Percentiles rank a stretch among this genome's conserved stretches.
Conservation (phyloP, 2,329 filamentous ascomycete genomes). For the Neonectria magnoliae region DNA sequence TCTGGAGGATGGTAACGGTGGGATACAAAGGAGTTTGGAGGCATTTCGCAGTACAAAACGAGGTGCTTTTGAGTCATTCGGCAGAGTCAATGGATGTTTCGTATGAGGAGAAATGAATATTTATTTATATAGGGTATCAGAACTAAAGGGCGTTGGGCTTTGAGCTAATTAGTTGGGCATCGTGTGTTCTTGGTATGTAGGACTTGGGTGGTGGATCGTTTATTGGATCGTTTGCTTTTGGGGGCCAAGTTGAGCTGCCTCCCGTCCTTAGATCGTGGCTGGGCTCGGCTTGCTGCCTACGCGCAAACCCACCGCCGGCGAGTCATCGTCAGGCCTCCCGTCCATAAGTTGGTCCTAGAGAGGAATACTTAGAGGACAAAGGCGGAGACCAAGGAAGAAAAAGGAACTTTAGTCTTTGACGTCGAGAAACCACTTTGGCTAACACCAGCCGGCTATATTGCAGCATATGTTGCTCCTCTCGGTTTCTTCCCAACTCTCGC, state of each 20-base stretch:
- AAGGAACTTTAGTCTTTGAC: neutral
- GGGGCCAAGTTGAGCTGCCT: slow-evolving; percentile 5
- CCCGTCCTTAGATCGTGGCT: neutral
- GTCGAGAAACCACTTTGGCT: neutral
- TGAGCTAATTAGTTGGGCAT: neutral
- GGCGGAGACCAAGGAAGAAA: neutral
- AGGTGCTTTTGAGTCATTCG: neutral
- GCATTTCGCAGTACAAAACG: slow-evolving; percentile 8
- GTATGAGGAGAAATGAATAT: neutral
- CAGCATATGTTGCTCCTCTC: neutral
- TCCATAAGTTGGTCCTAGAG: neutral
- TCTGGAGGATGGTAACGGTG: slow-evolving; percentile 20
- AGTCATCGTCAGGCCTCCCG: slow-evolving; percentile 17
- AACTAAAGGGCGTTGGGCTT: neutral
- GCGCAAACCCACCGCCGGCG: neutral
- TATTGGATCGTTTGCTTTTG: neutral
- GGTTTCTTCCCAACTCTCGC: neutral
- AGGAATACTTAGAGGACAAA: neutral
- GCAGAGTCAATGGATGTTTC: neutral
- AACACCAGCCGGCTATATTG: neutral
- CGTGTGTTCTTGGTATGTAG: neutral
- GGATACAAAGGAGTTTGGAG: slow-evolving; percentile 38
- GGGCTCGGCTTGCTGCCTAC: slow-evolving; percentile 23
- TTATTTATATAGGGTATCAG: no score
- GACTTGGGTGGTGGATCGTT: slow-evolving; percentile 2